phyloP scores from a whole-genome alignment of 768 basidiomycete genomes.

The Kockovaella imperatae region DNA sequence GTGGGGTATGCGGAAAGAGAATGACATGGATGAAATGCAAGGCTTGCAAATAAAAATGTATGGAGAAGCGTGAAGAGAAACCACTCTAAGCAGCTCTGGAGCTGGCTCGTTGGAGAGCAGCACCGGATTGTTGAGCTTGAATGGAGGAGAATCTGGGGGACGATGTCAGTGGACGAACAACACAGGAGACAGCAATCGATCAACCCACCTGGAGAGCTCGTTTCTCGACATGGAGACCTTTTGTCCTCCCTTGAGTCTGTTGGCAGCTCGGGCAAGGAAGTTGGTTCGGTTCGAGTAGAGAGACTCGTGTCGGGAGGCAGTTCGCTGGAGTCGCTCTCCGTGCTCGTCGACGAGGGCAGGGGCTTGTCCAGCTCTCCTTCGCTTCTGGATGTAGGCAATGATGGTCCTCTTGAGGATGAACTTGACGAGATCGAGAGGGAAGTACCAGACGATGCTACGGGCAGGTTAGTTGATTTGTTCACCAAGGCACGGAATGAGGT shows the following conservation, averaged over 20 bases:
- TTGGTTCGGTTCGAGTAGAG: conserved; percentile 90
- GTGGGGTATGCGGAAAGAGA: no score
- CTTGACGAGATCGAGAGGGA: conserved; percentile 91
- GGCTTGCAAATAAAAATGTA: no score
- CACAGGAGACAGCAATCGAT: neutral
- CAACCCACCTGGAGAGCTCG: conserved; percentile 40
- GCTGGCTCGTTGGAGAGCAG: conserved; percentile 39
- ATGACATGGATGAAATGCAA: no score
- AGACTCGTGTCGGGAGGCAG: conserved; percentile 85
- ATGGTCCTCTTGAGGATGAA: conserved; percentile 91
- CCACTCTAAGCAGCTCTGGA: conserved; percentile 15
- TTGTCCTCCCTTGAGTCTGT: conserved; percentile 66
- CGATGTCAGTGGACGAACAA: no score
- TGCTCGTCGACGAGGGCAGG: conserved; percentile 49
- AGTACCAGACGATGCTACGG: conserved; percentile 91
- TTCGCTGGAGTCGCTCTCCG: conserved; percentile 72
- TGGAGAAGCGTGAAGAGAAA: conserved; percentile 1
- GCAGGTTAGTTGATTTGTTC: no score
- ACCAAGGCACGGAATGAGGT: no score
- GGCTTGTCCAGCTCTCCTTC: conserved; percentile 43
- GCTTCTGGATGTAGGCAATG: conserved; percentile 73
- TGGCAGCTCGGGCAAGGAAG: conserved; percentile 82
- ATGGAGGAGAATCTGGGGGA: conserved; percentile 32
- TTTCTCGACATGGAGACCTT: conserved; percentile 48
- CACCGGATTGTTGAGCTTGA: conserved; percentile 45